phyloP scores from a whole-genome alignment of 768 basidiomycete genomes.

The Mycena vulgaris region DNA sequence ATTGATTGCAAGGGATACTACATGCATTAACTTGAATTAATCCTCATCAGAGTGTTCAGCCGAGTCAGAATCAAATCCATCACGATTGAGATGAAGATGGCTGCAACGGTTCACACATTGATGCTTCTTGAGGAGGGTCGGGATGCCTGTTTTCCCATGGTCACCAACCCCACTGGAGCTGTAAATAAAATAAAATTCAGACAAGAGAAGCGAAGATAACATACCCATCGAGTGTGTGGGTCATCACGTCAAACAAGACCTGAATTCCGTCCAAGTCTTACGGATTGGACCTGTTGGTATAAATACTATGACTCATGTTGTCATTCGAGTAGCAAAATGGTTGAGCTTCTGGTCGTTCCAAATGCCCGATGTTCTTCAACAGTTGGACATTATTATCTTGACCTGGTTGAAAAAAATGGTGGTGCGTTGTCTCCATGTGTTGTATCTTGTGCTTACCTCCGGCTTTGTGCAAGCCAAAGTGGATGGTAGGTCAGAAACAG shows the following conservation, averaged over 20 bases:
- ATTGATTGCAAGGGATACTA: not conserved
- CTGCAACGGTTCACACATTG: conserved; percentile 10
- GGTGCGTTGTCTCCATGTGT: too few relatives aligned
- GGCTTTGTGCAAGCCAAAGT: too few relatives aligned
- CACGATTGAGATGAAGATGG: conserved; percentile 4
- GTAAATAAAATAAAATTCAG: not conserved
- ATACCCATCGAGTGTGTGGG: conserved; percentile 22
- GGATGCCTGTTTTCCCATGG: conserved; percentile 5
- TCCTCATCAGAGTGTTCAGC: not conserved
- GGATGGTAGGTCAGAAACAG: too few relatives aligned
- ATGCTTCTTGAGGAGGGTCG: conserved; percentile 15
- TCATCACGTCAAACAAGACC: conserved; percentile 29
- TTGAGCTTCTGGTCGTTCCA: too few relatives aligned
- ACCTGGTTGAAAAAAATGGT: too few relatives aligned
- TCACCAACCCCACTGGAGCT: too few relatives aligned
- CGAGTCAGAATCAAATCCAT: conserved; percentile 8
- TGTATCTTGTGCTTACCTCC: too few relatives aligned
- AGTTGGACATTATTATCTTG: too few relatives aligned
- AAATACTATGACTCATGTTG: too few relatives aligned
- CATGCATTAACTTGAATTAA: not conserved
- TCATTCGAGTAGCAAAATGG: too few relatives aligned
- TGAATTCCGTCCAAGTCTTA: conserved; percentile 2
- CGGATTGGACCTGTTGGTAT: too few relatives aligned
- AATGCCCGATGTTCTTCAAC: too few relatives aligned
- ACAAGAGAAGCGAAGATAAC: not conserved